Conservation (phyloP, 805 yeast species). For the Ogataea populi-albae region DNA sequence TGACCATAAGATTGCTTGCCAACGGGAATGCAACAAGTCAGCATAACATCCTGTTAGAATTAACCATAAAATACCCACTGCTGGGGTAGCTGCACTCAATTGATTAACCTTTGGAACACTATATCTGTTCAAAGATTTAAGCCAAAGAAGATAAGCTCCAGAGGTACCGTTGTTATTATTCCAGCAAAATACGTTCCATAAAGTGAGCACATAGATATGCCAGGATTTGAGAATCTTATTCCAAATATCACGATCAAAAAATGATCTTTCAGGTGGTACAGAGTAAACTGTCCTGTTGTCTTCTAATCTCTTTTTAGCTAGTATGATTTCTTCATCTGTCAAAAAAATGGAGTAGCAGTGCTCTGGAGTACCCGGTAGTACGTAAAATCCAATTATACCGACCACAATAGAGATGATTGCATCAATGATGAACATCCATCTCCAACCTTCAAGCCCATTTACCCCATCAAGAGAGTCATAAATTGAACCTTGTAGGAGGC, state of each 20-base stretch:
- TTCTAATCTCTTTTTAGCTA: constrained; percentile 45
- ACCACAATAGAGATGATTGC: constrained; percentile 37
- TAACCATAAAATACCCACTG: constrained; percentile 16
- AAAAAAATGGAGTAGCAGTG: constrained; percentile 39
- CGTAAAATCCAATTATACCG: constrained; percentile 40
- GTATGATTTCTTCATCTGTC: constrained; percentile 39
- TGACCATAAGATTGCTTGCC: constrained; percentile 25
- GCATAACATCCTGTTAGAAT: constrained; percentile 18
- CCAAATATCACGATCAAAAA: constrained; percentile 36
- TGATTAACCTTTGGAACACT: constrained; percentile 38
- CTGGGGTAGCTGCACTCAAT: constrained; percentile 35
- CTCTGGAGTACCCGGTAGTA: constrained; percentile 45
- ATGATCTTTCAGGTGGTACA: constrained; percentile 33
- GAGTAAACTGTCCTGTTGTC: constrained; percentile 22
- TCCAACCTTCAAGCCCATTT: constrained; percentile 41
- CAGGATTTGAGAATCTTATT: constrained; percentile 46
- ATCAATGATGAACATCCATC: constrained; percentile 53
- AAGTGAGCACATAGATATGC: constrained; percentile 30
- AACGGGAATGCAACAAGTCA: constrained; percentile 1
- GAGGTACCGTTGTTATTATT: constrained; percentile 33
- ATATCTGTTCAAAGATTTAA: constrained; percentile 32
- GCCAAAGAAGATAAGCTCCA: constrained; percentile 23
- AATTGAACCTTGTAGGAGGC: constrained; percentile 44
- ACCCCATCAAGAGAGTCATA: constrained; percentile 26
- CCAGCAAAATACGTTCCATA: constrained; percentile 22